Evolutionary conservation across 768 basidiomycete genomes (phyloP).

Genomic region (Suillus subalutaceus): DNA sequence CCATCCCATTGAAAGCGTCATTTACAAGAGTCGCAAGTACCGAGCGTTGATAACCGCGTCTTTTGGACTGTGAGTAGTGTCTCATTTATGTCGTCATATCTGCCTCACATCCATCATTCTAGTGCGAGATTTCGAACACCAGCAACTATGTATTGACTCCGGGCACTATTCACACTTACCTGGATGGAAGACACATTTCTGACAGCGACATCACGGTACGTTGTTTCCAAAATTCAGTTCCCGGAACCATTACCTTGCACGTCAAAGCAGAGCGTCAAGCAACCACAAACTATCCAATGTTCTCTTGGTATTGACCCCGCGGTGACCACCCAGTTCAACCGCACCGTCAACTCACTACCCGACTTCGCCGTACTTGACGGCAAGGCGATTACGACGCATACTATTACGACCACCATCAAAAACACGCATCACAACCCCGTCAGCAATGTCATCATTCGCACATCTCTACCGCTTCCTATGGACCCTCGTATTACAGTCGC

Average conservation of each 20-base stretch:
- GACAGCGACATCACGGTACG: conserved; percentile 24
- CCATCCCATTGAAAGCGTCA: conserved; percentile 22
- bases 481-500: conserved; percentile 32
- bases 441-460: conserved; percentile 25
- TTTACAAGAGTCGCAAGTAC: conserved; percentile 29
- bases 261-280: conserved; percentile 13
- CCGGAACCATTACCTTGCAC: neutral
- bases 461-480: conserved; percentile 28
- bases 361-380: conserved; percentile 8
- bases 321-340: conserved; percentile 22
- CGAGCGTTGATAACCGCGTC: conserved; percentile 19
- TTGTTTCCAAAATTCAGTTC: conserved; percentile 9
- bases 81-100: neutral
- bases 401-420: conserved; percentile 19
- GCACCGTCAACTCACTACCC: conserved; percentile 16
- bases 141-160: conserved; percentile 28
- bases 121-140: conserved; percentile 31
- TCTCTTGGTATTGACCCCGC: conserved; percentile 21
- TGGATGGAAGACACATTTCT: conserved; percentile 33
- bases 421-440: conserved; percentile 19
- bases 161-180: conserved; percentile 30
- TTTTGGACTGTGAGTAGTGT: conserved; percentile 23
- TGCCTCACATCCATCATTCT: no score
- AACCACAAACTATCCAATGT: conserved; percentile 24
- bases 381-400: conserved; percentile 22